phyloP scores from a whole-genome alignment of 192 early-diverging fungal genomes.

The Coemansia sp. region DNA sequence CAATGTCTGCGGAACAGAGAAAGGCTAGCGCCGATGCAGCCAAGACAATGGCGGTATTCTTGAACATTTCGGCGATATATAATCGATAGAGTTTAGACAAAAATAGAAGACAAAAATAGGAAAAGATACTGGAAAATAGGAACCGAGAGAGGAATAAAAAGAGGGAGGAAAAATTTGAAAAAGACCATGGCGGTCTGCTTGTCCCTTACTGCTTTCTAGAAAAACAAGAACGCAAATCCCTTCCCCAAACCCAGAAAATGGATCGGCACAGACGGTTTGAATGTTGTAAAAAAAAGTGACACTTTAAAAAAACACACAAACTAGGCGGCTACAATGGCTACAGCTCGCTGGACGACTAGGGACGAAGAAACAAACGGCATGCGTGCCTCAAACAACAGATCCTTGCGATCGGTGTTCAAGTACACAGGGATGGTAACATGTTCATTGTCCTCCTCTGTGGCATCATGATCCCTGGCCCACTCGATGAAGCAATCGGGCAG shows the following conservation, averaged over 20 bases:
- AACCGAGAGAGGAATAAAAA: background rate
- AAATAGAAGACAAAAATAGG: background rate
- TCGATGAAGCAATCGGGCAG: constrained; percentile 28
- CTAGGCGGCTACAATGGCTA: constrained; percentile 55
- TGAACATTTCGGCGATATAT: background rate
- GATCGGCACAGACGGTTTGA: too few relatives aligned
- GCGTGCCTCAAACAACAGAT: constrained; percentile 57
- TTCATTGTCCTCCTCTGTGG: constrained; percentile 1
- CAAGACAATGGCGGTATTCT: background rate
- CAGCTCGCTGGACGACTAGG: constrained; percentile 54
- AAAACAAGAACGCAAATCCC: background rate
- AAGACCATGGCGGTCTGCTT: background rate
- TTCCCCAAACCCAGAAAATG: background rate
- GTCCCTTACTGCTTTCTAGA: background rate
- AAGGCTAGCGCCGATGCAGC: background rate
- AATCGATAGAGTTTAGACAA: background rate
- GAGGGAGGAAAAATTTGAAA: background rate
- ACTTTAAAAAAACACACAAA: background rate
- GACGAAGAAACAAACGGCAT: constrained; percentile 5
- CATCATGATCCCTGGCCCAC: constrained; percentile 27
- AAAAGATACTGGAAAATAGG: background rate
- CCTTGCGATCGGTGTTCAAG: constrained; percentile 60
- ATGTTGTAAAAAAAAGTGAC: background rate
- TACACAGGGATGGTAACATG: constrained; percentile 58
- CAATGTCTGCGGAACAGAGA: constrained; percentile 29